Evolutionary conservation across 306 rosid species (phyloP).

Genomic region (Oemleria cerasiformis): DNA sequence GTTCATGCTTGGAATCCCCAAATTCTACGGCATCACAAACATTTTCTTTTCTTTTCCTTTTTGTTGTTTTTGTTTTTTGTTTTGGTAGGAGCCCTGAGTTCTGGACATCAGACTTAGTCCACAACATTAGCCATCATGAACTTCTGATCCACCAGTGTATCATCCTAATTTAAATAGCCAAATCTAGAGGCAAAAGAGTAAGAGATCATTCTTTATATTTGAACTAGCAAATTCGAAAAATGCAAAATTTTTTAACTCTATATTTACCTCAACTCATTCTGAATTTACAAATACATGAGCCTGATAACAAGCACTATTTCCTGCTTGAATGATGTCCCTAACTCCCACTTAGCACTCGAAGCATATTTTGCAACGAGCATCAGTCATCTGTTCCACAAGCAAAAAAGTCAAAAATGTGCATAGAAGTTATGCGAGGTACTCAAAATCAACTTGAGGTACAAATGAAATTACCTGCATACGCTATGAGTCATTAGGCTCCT

Average conservation of each 20-base stretch:
- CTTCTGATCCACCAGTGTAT: too few species aligned
- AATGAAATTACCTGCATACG: too few species aligned
- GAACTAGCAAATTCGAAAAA: too few species aligned
- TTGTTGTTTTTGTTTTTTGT: not conserved
- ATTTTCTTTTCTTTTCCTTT: not conserved
- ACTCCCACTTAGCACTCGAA: conserved; percentile 69
- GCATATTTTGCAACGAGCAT: conserved; percentile 88
- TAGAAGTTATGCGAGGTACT: too few species aligned
- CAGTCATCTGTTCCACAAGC: too few species aligned
- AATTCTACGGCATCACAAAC: not conserved
- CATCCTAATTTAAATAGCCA: too few species aligned
- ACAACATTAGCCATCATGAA: not conserved
- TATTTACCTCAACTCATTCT: not conserved
- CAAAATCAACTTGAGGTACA: too few species aligned
- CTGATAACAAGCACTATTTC: conserved; percentile 82
- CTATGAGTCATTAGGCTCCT: too few species aligned
- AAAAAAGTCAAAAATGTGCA: too few species aligned
- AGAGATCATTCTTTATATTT: too few species aligned
- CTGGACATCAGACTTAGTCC: not conserved
- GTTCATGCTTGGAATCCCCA: not conserved
- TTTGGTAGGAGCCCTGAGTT: not conserved
- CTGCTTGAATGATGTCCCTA: conserved; percentile 82
- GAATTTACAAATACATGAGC: conserved; percentile 29
- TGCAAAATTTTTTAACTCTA: too few species aligned
- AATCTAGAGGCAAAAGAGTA: too few species aligned